These are phyloP conservation scores for Suillus subalutaceus DNA, from an alignment of 768 basidiomycete species.

Conservation along the genomic window DNA sequence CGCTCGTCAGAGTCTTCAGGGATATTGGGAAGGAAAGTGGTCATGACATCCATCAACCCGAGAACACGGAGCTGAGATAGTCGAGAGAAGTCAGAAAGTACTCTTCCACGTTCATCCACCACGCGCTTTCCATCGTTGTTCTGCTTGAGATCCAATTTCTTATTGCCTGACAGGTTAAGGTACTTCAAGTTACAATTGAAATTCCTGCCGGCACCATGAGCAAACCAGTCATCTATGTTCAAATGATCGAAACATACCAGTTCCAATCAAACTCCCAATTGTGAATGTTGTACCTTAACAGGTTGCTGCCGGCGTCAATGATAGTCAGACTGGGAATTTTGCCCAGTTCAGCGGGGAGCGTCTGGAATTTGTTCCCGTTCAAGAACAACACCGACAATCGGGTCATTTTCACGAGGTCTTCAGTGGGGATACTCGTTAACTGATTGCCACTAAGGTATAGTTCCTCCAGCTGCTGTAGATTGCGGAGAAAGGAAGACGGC, in stretches of 20 bases:
- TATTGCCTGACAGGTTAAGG: slow-evolving; percentile 97
- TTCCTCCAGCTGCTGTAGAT: slow-evolving; percentile 73
- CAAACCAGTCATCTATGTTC: slow-evolving; percentile 5
- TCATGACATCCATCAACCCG: slow-evolving; percentile 96
- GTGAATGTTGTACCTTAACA: slow-evolving; percentile 94
- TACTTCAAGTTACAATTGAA: slow-evolving; percentile 93
- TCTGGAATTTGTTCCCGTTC: slow-evolving; percentile 93
- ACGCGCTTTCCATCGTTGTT: slow-evolving; percentile 43
- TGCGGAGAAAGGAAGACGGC: slow-evolving; percentile 74
- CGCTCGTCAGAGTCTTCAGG: slow-evolving; percentile 87
- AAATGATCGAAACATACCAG: slow-evolving; percentile 59
- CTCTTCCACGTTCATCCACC: slow-evolving; percentile 33
- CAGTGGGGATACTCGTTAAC: slow-evolving; percentile 84
- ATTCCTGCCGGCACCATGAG: slow-evolving; percentile 62
- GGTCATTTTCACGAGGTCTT: slow-evolving; percentile 77
- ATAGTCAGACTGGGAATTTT: slow-evolving; percentile 78
- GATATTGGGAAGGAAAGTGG: slow-evolving; percentile 62
- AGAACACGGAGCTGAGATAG: slow-evolving; percentile 84
- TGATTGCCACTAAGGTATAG: slow-evolving; percentile 96
- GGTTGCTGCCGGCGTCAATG: slow-evolving; percentile 92
- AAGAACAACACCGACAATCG: slow-evolving; percentile 77
- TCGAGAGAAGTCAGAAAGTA: slow-evolving; percentile 83
- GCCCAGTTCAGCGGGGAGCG: slow-evolving; percentile 86
- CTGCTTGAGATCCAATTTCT: slow-evolving; percentile 92
- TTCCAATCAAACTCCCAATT: slow-evolving; percentile 99